These are phyloP conservation scores for Russula sp. DNA, from an alignment of 768 basidiomycete species.

Conservation along the genomic window DNA sequence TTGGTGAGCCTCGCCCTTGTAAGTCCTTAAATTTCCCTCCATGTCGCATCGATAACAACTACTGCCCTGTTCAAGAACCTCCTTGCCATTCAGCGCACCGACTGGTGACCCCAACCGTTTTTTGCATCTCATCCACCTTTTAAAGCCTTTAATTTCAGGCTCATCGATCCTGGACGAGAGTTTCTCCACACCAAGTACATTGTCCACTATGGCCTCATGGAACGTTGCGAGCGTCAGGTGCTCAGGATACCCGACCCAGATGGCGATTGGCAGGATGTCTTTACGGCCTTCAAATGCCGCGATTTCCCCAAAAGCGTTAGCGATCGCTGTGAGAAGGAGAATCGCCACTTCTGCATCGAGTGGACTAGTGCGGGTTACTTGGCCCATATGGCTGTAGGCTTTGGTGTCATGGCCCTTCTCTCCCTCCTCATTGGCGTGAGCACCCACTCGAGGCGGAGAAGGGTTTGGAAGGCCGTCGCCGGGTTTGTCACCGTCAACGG, in stretches of 20 bases:
- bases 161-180: slow-evolving; percentile 42
- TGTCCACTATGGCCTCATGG: slow-evolving; percentile 55
- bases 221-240: slow-evolving; percentile 54
- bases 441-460: slow-evolving; percentile 67
- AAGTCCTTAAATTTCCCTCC: slow-evolving; percentile 32
- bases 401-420: slow-evolving; percentile 54
- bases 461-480: slow-evolving; percentile 75
- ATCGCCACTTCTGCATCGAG: slow-evolving; percentile 55
- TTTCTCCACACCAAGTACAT: slow-evolving; percentile 48
- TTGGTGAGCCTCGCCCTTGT: slow-evolving; percentile 51
- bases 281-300: slow-evolving; percentile 59
- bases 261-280: slow-evolving; percentile 46
- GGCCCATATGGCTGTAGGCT: slow-evolving; percentile 61
- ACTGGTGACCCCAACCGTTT: slow-evolving; percentile 52
- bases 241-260: slow-evolving; percentile 47
- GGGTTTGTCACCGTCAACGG: slow-evolving; percentile 62
- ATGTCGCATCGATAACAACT: not conserved
- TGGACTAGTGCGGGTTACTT: slow-evolving; percentile 73
- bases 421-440: slow-evolving; percentile 66
- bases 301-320: slow-evolving; percentile 56
- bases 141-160: slow-evolving; percentile 33
- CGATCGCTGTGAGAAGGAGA: slow-evolving; percentile 51
- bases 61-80: slow-evolving; percentile 46
- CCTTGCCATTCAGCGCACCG: slow-evolving; percentile 52
- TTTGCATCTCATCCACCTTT: not conserved